Evolutionary conservation across 2,329 filamentous ascomycete species (phyloP).

Genomic region (Epichloe uncinata): DNA sequence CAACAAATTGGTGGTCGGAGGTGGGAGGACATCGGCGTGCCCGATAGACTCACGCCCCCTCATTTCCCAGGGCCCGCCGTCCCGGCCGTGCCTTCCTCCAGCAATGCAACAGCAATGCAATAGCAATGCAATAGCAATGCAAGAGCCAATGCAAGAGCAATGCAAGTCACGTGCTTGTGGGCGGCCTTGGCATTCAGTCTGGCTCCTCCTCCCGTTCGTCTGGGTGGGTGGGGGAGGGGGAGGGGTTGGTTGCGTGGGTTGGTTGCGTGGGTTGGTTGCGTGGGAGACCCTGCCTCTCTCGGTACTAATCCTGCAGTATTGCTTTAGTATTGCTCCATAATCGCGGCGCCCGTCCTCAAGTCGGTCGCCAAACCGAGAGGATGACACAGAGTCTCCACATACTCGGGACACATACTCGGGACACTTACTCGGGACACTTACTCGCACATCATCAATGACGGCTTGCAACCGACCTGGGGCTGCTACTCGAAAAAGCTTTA

Average conservation of each 20-base stretch:
- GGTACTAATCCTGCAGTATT: too few relatives aligned
- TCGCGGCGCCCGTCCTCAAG: neutral
- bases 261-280: too few relatives aligned
- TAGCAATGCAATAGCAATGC: too few relatives aligned
- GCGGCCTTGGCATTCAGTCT: too few relatives aligned
- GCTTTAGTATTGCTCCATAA: too few relatives aligned
- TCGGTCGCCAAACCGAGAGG: neutral
- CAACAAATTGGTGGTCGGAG: constrained; percentile 13
- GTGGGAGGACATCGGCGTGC: neutral
- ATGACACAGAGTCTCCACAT: neutral
- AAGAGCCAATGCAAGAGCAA: too few relatives aligned
- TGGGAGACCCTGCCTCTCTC: too few relatives aligned
- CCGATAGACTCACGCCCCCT: constrained; percentile 4
- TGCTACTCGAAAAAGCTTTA: neutral
- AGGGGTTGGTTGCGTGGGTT: too few relatives aligned
- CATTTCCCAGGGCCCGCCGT: neutral
- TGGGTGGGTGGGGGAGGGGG: too few relatives aligned
- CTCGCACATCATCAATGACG: neutral
- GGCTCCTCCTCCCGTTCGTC: too few relatives aligned
- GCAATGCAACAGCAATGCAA: too few relatives aligned
- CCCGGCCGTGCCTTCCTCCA: neutral
- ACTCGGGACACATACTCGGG: neutral
- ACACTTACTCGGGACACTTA: neutral
- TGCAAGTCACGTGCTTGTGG: too few relatives aligned
- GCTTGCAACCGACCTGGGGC: neutral